Evolutionary conservation across 2,329 filamentous ascomycete species (phyloP).

Genomic region (Cordyceps fumosorosea): DNA sequence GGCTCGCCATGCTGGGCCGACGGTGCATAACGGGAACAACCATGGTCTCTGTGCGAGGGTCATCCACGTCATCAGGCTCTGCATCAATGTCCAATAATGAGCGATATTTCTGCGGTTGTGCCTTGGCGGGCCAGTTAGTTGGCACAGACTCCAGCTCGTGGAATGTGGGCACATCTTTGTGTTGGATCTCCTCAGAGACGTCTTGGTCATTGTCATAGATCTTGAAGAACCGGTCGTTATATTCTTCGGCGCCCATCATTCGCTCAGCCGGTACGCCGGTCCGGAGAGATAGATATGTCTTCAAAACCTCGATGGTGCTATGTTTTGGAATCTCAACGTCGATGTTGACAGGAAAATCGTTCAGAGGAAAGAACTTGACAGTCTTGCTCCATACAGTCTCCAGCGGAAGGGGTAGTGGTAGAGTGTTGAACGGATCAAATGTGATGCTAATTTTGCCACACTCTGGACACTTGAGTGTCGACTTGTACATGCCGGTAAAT

Average conservation of each 20-base stretch:
- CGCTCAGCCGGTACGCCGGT: slow-evolving; percentile 58
- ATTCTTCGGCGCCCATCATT: slow-evolving; percentile 78
- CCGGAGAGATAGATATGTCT: slow-evolving; percentile 62
- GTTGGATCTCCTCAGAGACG: slow-evolving; percentile 65
- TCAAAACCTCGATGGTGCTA: slow-evolving; percentile 60
- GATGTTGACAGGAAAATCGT: slow-evolving; percentile 62
- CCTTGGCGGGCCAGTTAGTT: slow-evolving; percentile 65
- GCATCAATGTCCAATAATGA: slow-evolving; percentile 44
- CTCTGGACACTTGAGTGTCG: slow-evolving; percentile 83
- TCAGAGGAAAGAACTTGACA: slow-evolving; percentile 71
- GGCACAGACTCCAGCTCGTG: slow-evolving; percentile 73
- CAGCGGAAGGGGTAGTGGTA: slow-evolving; percentile 85
- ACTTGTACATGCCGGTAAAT: slow-evolving; percentile 98
- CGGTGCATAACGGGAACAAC: slow-evolving; percentile 68
- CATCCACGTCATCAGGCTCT: slow-evolving; percentile 48
- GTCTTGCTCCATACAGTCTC: slow-evolving; percentile 73
- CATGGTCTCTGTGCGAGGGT: slow-evolving; percentile 57
- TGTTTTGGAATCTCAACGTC: slow-evolving; percentile 77
- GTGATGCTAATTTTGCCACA: slow-evolving; percentile 97
- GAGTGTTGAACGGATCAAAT: slow-evolving; percentile 93
- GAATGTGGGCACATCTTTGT: slow-evolving; percentile 60
- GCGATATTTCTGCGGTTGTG: slow-evolving; percentile 37
- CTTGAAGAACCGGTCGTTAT: slow-evolving; percentile 79
- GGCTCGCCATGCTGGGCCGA: slow-evolving; percentile 26
- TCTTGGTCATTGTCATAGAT: slow-evolving; percentile 63